Conservation (phyloP, 108 stramenopile genomes). For the Nitzschia palea region DNA sequence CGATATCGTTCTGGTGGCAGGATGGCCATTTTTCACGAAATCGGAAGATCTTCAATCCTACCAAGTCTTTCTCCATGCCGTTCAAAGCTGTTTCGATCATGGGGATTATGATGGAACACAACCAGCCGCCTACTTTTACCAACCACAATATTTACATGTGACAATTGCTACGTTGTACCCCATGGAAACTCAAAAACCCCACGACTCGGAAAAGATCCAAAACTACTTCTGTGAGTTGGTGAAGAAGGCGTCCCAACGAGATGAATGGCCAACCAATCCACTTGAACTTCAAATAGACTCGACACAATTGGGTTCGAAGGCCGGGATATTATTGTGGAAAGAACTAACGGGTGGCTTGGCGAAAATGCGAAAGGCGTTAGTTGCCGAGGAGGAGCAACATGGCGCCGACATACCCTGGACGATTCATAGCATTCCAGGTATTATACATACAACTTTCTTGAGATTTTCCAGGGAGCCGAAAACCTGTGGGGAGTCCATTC, state of each 20-base stretch:
- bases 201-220: background rate
- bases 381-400: background rate
- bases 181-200: background rate
- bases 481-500: conserved; percentile 27
- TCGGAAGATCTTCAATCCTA: conserved; percentile 15
- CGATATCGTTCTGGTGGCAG: conserved; percentile 41
- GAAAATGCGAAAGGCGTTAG: conserved; percentile 32
- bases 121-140: conserved; percentile 41
- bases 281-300: conserved; percentile 30
- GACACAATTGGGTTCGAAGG: conserved; percentile 45
- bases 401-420: background rate
- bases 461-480: conserved; percentile 37
- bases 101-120: background rate
- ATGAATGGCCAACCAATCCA: conserved; percentile 43
- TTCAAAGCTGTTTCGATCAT: conserved; percentile 36
- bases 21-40: conserved; percentile 22
- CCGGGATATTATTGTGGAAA: conserved; percentile 55
- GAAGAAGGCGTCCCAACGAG: conserved; percentile 15
- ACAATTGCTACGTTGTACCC: conserved; percentile 46
- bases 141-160: conserved; percentile 32
- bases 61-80: conserved; percentile 15
- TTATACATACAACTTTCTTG: conserved; percentile 52
- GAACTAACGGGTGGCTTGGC: conserved; percentile 41
- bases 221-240: conserved; percentile 14
- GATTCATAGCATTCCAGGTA: conserved; percentile 38